Percentiles rank a stretch among this genome's conserved stretches.
Evolutionary conservation across 164 flowering plant genomes (phyloP).

Genomic region (Nymphaea thermarum): DNA sequence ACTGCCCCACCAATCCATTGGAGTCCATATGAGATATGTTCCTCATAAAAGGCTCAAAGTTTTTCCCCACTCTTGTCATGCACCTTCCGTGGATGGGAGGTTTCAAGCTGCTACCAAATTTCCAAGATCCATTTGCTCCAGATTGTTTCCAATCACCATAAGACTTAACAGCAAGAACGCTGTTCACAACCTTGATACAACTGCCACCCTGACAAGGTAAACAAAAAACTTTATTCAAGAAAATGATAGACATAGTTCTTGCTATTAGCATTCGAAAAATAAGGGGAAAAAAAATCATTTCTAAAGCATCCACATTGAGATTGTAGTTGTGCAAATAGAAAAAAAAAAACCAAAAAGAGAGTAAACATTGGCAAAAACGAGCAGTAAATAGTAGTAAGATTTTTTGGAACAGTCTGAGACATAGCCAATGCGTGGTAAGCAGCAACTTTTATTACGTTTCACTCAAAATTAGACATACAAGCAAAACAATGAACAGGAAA

Average conservation of each 20-base stretch:
- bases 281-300: too few species aligned
- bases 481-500: too few species aligned
- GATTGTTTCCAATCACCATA: slow-evolving; percentile 75
- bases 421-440: too few species aligned
- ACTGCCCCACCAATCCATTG: not conserved
- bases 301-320: not conserved
- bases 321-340: not conserved
- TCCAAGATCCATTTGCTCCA: slow-evolving; percentile 76
- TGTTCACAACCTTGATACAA: slow-evolving; percentile 68
- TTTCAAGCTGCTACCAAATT: slow-evolving; percentile 68
- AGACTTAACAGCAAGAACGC: slow-evolving; percentile 82
- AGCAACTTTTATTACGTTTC: too few species aligned
- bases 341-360: not conserved
- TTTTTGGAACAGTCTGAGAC: too few species aligned
- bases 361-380: not conserved
- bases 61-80: slow-evolving; percentile 43
- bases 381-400: too few species aligned
- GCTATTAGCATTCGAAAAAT: not conserved
- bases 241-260: not conserved
- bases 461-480: too few species aligned
- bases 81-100: slow-evolving; percentile 35
- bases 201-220: slow-evolving; percentile 66
- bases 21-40: slow-evolving; percentile 2
- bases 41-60: slow-evolving; percentile 74
- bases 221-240: not conserved